A percentile compares a stretch with the other conserved stretches of the same genome.
Conservation (phyloP, 2,329 filamentous ascomycete species). For the Pseudopyrenochaeta lycopersici region DNA sequence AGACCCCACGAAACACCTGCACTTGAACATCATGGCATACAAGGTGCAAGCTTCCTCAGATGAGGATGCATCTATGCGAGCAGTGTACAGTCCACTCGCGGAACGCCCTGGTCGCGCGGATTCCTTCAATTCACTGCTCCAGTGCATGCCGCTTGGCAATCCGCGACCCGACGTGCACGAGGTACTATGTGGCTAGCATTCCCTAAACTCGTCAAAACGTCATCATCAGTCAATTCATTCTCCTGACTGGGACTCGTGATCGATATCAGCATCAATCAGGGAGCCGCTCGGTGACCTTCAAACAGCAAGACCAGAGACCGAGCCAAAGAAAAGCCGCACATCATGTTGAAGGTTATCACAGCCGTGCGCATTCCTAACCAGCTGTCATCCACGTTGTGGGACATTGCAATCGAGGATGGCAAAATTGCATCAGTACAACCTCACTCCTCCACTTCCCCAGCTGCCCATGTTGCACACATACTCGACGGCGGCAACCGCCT, state of each 20-base stretch:
- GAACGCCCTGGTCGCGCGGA: not conserved
- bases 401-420: conserved; percentile 46
- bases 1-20: conserved; percentile 28
- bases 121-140: conserved; percentile 7
- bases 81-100: not conserved
- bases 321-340: too few species aligned
- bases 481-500: conserved; percentile 55
- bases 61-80: not conserved
- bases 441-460: conserved; percentile 24
- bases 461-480: conserved; percentile 32
- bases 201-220: conserved; percentile 15
- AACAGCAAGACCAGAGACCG: conserved; percentile 5
- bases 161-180: conserved; percentile 20
- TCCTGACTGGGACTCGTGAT: conserved; percentile 28
- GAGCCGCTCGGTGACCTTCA: not conserved
- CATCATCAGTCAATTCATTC: conserved; percentile 14
- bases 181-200: conserved; percentile 12
- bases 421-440: conserved; percentile 43
- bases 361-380: conserved; percentile 47
- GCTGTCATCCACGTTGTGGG: conserved; percentile 45
- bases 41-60: conserved; percentile 6
- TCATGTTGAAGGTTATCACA: conserved; percentile 36
- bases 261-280: conserved; percentile 17
- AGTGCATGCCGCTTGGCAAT: conserved; percentile 9
- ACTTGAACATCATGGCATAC: conserved; percentile 5